Evolutionary conservation across 305 asterid genomes (phyloP), one percentile per base, ranked within the genome.

Genomic region (Rubia peregrina): DNA sequence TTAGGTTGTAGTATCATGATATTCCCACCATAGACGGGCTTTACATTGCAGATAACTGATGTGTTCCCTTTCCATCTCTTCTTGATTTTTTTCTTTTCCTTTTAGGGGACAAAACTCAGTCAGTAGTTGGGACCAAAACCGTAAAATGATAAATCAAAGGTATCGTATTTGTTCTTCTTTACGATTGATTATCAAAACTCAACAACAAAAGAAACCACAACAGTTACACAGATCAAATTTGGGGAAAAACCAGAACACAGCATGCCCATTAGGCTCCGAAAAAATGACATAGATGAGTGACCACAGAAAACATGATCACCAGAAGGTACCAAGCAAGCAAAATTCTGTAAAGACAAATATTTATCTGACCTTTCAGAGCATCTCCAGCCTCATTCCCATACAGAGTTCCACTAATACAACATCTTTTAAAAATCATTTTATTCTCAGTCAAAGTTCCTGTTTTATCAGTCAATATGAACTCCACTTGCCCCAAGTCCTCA

Each of bases 401-500:
- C 77, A 85, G 85, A 80, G 89, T 78, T 81, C 96, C 98, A 72
- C 80, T 72, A 38, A 94, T 82, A 80, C 89, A 94, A 82, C 97
- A 94, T 78, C 96, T 86, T 84, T 85, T 89, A 81, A 94, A 94
- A 74, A 94, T 78, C 98, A 94, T 91, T 80, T 87, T 88, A 79
- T 94, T 94, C 80, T 91, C 98, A 70, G 98, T 94, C 65, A 94
- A 95, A 59, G 98, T 94, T 77, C 98, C 98, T 2, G 98, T 94
- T 86, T 94, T 94, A 83, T 94, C 98, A 9, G 97, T 91, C 91
- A 94, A 75, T 80, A 94, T 94, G 83, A 89, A 94, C 80, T 94
- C 98, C 69, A 94, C 98, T 88, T 94, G 98, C 74, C 98, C 98
- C 86, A 91, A 85, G 87, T 94, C 98, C 87, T 94, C 98, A 76